Conservation (phyloP, 805 yeast genomes). For the Yarrowia hollandica region DNA sequence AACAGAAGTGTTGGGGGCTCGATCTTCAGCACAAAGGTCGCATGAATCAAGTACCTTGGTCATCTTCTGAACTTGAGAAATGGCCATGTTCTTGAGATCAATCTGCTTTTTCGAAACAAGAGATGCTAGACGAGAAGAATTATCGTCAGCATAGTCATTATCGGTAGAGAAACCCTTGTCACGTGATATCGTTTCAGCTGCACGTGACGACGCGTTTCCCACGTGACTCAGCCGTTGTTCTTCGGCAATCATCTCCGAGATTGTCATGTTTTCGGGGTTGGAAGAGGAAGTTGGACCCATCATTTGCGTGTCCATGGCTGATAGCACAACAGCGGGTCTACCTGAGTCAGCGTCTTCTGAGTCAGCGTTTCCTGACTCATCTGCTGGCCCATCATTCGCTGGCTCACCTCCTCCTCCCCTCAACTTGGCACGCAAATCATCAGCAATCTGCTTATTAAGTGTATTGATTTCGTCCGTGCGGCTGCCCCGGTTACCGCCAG, state of each 20-base stretch:
- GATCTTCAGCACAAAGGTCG: constrained; percentile 43
- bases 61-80: constrained; percentile 38
- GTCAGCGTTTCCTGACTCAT: not conserved
- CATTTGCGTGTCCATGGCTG: constrained; percentile 26
- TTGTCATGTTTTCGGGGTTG: constrained; percentile 41
- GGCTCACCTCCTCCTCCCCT: not conserved
- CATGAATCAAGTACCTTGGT: constrained; percentile 43
- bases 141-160: constrained; percentile 48
- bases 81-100: constrained; percentile 39
- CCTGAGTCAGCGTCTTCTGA: not conserved
- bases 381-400: not conserved
- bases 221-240: constrained; percentile 37
- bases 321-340: not conserved
- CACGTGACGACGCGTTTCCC: constrained; percentile 35
- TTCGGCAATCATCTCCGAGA: constrained; percentile 43
- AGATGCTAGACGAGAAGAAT: constrained; percentile 44
- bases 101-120: constrained; percentile 39
- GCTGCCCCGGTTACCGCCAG: too few relatives aligned
- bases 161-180: constrained; percentile 46
- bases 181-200: constrained; percentile 43
- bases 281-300: constrained; percentile 31
- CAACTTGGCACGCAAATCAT: not conserved
- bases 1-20: constrained; percentile 34
- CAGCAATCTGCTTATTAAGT: constrained; percentile 16
- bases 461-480: constrained; percentile 1